Evolutionary conservation across 2,329 filamentous ascomycete genomes (phyloP).

Genomic region (Purpureocillium lavendulum): DNA sequence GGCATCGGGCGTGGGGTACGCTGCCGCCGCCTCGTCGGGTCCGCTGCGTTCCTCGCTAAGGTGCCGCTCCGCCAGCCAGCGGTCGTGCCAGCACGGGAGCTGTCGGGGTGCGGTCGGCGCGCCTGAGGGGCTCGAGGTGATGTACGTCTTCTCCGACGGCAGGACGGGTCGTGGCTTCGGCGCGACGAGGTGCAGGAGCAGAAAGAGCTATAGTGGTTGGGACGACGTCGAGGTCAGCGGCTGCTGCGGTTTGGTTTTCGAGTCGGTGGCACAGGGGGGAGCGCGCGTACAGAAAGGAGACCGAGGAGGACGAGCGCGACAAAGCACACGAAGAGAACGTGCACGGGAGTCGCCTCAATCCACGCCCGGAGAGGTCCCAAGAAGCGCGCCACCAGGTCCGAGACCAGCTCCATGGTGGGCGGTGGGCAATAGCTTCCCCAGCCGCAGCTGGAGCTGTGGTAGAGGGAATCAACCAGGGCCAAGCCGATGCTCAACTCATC

Average conservation of each 20-base stretch:
- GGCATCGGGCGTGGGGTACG: constrained; percentile 32
- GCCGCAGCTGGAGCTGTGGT: background rate
- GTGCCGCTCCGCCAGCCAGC: constrained; percentile 55
- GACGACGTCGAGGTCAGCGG: too few species aligned
- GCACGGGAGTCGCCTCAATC: constrained; percentile 27
- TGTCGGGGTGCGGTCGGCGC: constrained; percentile 27
- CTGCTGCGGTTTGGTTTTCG: too few species aligned
- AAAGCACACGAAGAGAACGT: constrained; percentile 27
- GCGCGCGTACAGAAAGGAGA: constrained; percentile 28
- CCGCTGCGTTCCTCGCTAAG: constrained; percentile 30
- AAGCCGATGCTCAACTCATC: too few species aligned
- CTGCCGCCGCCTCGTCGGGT: constrained; percentile 21
- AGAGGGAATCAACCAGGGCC: background rate
- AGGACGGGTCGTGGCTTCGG: constrained; percentile 69
- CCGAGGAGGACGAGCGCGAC: constrained; percentile 22
- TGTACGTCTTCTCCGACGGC: constrained; percentile 77
- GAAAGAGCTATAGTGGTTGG: constrained; percentile 41
- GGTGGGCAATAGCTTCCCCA: background rate
- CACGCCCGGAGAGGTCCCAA: constrained; percentile 25
- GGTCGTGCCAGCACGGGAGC: constrained; percentile 84
- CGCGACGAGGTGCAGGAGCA: constrained; percentile 65
- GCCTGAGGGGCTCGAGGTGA: constrained; percentile 59
- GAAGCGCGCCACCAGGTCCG: constrained; percentile 23
- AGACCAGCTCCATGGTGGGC: constrained; percentile 11
- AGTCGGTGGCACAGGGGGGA: too few species aligned